These are phyloP conservation scores for Phytopythium cucurbitacearum DNA, from an alignment of 352 stramenopile species.

Conservation along the genomic window DNA sequence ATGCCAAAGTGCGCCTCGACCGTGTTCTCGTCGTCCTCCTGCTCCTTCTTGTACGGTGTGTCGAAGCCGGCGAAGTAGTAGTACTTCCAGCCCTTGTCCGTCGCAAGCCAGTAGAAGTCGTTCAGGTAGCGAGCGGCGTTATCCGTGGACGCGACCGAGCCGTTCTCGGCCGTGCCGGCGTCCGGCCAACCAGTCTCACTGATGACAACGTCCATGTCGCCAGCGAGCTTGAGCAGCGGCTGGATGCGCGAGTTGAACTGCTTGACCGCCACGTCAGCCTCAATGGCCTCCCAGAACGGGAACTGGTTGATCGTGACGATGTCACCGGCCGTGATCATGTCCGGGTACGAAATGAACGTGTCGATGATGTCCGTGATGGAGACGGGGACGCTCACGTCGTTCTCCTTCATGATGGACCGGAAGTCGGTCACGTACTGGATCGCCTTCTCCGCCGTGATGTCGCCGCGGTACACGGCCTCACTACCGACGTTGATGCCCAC, in stretches of 20 bases:
- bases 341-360: conserved; percentile 68
- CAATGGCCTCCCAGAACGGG: conserved; percentile 78
- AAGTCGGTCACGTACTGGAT: conserved; percentile 74
- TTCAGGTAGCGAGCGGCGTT: conserved; percentile 66
- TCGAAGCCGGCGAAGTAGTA: conserved; percentile 88
- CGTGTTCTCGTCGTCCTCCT: conserved; percentile 35
- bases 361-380: conserved; percentile 84
- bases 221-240: conserved; percentile 55
- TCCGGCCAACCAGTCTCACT: conserved; percentile 81
- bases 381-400: conserved; percentile 53
- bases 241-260: conserved; percentile 79
- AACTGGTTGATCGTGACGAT: conserved; percentile 86
- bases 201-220: conserved; percentile 74
- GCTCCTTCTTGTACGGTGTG: conserved; percentile 69
- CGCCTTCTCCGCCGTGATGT: conserved; percentile 65
- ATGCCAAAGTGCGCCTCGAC: conserved; percentile 81
- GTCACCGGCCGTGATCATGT: conserved; percentile 68
- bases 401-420: conserved; percentile 58
- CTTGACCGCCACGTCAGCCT: conserved; percentile 40
- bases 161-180: conserved; percentile 53
- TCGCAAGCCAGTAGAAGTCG: conserved; percentile 70
- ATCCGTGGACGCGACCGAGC: conserved; percentile 47
- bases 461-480: conserved; percentile 74
- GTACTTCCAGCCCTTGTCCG: conserved; percentile 71
- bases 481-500: conserved; percentile 84